Evolutionary conservation across 495 filamentous ascomycete species (phyloP).

Genomic region (Annulohypoxylon nitens): DNA sequence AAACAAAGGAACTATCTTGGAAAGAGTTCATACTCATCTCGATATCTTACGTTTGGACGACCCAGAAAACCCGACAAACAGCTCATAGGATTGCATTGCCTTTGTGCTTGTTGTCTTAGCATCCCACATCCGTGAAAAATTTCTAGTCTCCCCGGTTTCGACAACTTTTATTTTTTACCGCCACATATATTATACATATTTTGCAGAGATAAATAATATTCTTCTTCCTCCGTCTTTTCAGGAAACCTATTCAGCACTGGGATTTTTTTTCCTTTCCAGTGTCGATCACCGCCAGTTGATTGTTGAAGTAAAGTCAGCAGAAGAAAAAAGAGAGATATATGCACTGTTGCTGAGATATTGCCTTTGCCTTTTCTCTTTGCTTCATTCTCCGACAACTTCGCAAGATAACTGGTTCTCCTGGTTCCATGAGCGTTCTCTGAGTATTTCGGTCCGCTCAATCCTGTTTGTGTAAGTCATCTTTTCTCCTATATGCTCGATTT

Average conservation of each 20-base stretch:
- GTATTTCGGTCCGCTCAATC: slow-evolving; percentile 30
- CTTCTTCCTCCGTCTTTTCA: neutral
- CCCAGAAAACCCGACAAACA: slow-evolving; percentile 26
- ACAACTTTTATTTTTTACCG: slow-evolving; percentile 15
- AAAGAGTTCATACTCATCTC: slow-evolving; percentile 24
- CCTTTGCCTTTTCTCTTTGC: slow-evolving; percentile 43
- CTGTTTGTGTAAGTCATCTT: slow-evolving; percentile 40
- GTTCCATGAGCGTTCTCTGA: slow-evolving; percentile 31
- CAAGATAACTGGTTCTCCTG: slow-evolving; percentile 8
- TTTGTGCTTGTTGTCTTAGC: slow-evolving; percentile 31
- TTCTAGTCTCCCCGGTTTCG: slow-evolving; percentile 2
- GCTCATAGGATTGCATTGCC: slow-evolving; percentile 8
- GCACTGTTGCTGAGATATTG: slow-evolving; percentile 56
- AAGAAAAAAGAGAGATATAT: slow-evolving; percentile 34
- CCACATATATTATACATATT: neutral
- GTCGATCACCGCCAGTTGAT: slow-evolving; percentile 23
- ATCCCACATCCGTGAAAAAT: neutral
- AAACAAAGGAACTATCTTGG: slow-evolving; percentile 36
- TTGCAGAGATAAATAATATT: slow-evolving; percentile 10
- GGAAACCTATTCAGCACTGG: slow-evolving; percentile 2
- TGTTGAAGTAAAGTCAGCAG: slow-evolving; percentile 25
- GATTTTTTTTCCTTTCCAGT: neutral
- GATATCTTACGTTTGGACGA: slow-evolving; percentile 28
- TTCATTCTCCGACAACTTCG: slow-evolving; percentile 27
- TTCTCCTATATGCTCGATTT: slow-evolving; percentile 12